phyloP scores from a whole-genome alignment of 2,329 filamentous ascomycete species.

The Daldinia sp. region DNA sequence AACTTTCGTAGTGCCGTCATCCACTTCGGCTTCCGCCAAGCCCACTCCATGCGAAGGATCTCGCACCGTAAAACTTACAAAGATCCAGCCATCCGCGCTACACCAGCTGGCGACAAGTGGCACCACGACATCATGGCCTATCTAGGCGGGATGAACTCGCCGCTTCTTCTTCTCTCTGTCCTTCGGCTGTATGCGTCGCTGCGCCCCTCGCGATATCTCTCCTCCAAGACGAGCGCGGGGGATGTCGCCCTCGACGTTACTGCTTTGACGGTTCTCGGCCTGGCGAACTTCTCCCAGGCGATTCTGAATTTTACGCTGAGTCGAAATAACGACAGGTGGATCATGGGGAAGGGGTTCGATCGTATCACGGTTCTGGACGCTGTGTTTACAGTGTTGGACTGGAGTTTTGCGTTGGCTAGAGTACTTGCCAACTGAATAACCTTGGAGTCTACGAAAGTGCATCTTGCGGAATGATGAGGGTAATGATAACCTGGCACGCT shows the following conservation, averaged over 20 bases:
- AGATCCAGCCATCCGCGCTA: background rate
- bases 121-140: slow-evolving; percentile 48
- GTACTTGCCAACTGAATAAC: background rate
- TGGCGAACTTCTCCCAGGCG: slow-evolving; percentile 48
- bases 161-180: slow-evolving; percentile 40
- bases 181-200: slow-evolving; percentile 40
- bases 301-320: slow-evolving; percentile 43
- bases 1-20: background rate
- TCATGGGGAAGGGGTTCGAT: slow-evolving; percentile 48
- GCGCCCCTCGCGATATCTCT: slow-evolving; percentile 12
- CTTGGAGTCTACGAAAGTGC: background rate
- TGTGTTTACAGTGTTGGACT: slow-evolving; percentile 15
- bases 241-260: slow-evolving; percentile 15
- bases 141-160: slow-evolving; percentile 45
- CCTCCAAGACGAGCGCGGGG: slow-evolving; percentile 1
- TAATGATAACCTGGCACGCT: background rate
- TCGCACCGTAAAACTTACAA: background rate
- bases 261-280: slow-evolving; percentile 43
- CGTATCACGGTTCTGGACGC: slow-evolving; percentile 46
- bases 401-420: background rate
- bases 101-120: slow-evolving; percentile 40
- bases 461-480: background rate
- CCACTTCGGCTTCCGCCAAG: slow-evolving; percentile 7
- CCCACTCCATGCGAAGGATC: slow-evolving; percentile 2
- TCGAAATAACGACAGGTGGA: slow-evolving; percentile 41